phyloP scores from a whole-genome alignment of 768 basidiomycete species.

The Macrolepiota fuliginosa region DNA sequence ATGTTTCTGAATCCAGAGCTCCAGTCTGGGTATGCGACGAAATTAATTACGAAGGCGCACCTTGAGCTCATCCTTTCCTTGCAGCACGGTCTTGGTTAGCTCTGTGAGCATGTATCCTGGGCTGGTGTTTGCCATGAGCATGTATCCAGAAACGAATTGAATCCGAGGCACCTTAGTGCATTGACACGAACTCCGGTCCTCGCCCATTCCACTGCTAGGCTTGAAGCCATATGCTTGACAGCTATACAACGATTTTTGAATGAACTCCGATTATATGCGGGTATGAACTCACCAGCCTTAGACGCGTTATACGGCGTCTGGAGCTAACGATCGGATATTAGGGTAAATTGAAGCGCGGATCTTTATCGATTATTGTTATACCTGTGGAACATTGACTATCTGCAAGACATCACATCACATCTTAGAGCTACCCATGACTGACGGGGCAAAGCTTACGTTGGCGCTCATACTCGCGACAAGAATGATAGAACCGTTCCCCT shows the following conservation, averaged over 20 bases:
- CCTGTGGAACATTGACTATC: conserved; percentile 90
- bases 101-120: conserved; percentile 96
- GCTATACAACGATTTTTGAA: conserved; percentile 38
- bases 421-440: not conserved
- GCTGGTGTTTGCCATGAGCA: conserved; percentile 31
- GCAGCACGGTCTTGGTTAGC: conserved; percentile 80
- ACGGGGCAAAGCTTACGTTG: conserved; percentile 44
- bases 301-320: conserved; percentile 97
- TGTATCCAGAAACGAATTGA: not conserved
- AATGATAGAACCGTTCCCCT: conserved; percentile 76
- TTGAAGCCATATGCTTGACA: conserved; percentile 91
- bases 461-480: conserved; percentile 92
- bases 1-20: conserved; percentile 50
- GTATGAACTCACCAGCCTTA: conserved; percentile 65
- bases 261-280: not conserved
- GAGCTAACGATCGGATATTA: conserved; percentile 36
- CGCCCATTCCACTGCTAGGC: conserved; percentile 95
- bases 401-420: conserved; percentile 24
- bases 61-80: conserved; percentile 72
- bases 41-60: conserved; percentile 32
- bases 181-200: conserved; percentile 87
- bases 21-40: not conserved
- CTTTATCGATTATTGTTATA: conserved; percentile 21
- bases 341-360: not conserved
- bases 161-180: conserved; percentile 53